These are phyloP conservation scores for Lentinula detonsa DNA, from an alignment of 768 basidiomycete species.

Conservation along the genomic window DNA sequence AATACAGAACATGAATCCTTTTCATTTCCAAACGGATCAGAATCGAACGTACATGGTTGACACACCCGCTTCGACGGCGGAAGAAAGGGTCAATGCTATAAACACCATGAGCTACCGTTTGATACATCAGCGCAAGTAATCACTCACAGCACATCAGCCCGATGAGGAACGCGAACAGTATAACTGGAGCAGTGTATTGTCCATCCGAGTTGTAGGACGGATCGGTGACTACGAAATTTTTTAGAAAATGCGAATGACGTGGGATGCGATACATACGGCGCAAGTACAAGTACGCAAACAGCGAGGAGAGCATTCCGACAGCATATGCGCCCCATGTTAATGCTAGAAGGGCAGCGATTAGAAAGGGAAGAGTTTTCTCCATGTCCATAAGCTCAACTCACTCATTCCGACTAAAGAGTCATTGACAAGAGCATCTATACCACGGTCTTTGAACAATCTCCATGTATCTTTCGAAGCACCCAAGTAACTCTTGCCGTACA, in stretches of 20 bases:
- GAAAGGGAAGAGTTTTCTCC: background rate
- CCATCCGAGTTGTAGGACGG: conserved; percentile 71
- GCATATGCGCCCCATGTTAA: conserved; percentile 78
- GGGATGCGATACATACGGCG: conserved; percentile 39
- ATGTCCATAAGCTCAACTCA: conserved; percentile 25
- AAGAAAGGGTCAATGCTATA: conserved; percentile 60
- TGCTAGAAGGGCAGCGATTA: conserved; percentile 29
- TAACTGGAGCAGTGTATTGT: conserved; percentile 71
- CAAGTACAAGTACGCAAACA: conserved; percentile 76
- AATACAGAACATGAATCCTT: background rate
- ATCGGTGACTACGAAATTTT: conserved; percentile 46
- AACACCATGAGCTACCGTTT: background rate
- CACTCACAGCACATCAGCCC: conserved; percentile 65
- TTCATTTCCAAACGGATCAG: no score
- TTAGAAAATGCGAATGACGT: background rate
- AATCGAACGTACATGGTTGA: conserved; percentile 63
- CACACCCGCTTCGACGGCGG: conserved; percentile 79
- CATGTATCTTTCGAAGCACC: conserved; percentile 81
- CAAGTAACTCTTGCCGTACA: conserved; percentile 83
- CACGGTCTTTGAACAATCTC: conserved; percentile 69
- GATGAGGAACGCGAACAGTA: conserved; percentile 79
- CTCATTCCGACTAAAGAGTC: conserved; percentile 79
- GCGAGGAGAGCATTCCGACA: conserved; percentile 64
- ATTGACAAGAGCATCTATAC: conserved; percentile 78
- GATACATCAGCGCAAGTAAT: background rate